These are phyloP conservation scores for Calonectria pteridis DNA, from an alignment of 2,329 filamentous ascomycete species.

Conservation along the genomic window DNA sequence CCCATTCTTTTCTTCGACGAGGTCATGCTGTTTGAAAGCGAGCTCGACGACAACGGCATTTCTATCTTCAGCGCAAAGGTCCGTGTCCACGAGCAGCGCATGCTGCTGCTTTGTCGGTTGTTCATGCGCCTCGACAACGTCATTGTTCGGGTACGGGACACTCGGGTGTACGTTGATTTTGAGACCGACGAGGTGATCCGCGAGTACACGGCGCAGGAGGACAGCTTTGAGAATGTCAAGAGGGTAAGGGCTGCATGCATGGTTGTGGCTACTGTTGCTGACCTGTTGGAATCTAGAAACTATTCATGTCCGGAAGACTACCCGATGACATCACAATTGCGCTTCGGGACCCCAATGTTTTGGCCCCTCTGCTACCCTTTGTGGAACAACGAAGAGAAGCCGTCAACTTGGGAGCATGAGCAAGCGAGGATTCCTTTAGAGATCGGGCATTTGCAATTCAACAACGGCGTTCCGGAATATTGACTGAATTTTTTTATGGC, in stretches of 20 bases:
- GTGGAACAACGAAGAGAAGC: constrained; percentile 76
- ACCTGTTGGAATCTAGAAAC: constrained; percentile 51
- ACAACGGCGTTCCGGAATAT: constrained; percentile 36
- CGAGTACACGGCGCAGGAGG: constrained; percentile 92
- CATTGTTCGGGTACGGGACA: constrained; percentile 87
- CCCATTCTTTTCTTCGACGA: constrained; percentile 98
- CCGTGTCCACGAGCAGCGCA: constrained; percentile 88
- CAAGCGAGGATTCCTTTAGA: background rate
- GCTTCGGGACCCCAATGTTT: constrained; percentile 82
- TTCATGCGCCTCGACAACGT: constrained; percentile 96
- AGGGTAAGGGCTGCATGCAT: constrained; percentile 63
- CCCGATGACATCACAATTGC: constrained; percentile 82
- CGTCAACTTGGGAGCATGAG: constrained; percentile 37
- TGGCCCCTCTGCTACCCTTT: constrained; percentile 77
- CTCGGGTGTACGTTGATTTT: constrained; percentile 93
- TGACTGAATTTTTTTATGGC: constrained; percentile 16
- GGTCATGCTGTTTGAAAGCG: constrained; percentile 95
- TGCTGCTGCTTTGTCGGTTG: constrained; percentile 86
- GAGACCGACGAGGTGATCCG: constrained; percentile 81
- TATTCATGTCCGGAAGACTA: constrained; percentile 62
- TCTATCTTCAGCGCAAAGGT: constrained; percentile 91
- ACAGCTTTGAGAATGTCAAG: constrained; percentile 81
- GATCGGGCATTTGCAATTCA: constrained; percentile 3
- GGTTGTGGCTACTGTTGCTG: background rate
- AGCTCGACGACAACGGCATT: constrained; percentile 97